phyloP scores from a whole-genome alignment of 495 filamentous ascomycete genomes.

The Penicillium riverlandense region DNA sequence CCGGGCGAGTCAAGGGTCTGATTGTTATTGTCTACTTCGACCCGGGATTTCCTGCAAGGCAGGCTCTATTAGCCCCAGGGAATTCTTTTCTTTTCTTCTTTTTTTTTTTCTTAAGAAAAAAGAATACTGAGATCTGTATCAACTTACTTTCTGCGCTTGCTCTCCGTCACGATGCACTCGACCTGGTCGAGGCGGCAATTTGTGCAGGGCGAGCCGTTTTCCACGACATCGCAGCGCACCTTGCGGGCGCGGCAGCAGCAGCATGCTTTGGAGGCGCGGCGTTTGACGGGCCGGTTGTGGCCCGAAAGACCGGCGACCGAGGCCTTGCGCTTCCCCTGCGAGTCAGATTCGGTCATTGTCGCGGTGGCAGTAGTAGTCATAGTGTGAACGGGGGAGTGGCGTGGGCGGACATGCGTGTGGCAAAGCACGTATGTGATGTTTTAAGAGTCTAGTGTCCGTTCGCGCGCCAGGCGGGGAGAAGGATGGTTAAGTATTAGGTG shows the following conservation, averaged over 20 bases:
- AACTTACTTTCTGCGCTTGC: slow-evolving; percentile 70
- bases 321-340: slow-evolving; percentile 34
- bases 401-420: not conserved
- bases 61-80: not conserved
- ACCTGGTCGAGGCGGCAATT: slow-evolving; percentile 88
- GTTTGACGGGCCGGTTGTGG: slow-evolving; percentile 57
- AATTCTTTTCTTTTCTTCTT: not conserved
- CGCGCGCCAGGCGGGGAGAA: not conserved
- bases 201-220: slow-evolving; percentile 77
- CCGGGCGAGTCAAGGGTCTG: slow-evolving; percentile 27
- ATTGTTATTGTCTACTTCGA: slow-evolving; percentile 27
- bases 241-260: slow-evolving; percentile 81
- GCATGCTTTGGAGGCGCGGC: slow-evolving; percentile 81
- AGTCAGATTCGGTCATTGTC: slow-evolving; percentile 28
- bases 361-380: slow-evolving; percentile 21
- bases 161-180: slow-evolving; percentile 83
- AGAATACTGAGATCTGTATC: not conserved
- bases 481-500: not conserved
- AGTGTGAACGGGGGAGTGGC: slow-evolving; percentile 6
- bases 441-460: not conserved
- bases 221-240: slow-evolving; percentile 90
- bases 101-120: slow-evolving; percentile 8
- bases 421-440: not conserved
- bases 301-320: slow-evolving; percentile 31
- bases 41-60: slow-evolving; percentile 35